Evolutionary conservation across 139 green algal genomes (phyloP), one percentile per base, ranked within the genome.

Genomic region (Yamagishiella unicocca): DNA sequence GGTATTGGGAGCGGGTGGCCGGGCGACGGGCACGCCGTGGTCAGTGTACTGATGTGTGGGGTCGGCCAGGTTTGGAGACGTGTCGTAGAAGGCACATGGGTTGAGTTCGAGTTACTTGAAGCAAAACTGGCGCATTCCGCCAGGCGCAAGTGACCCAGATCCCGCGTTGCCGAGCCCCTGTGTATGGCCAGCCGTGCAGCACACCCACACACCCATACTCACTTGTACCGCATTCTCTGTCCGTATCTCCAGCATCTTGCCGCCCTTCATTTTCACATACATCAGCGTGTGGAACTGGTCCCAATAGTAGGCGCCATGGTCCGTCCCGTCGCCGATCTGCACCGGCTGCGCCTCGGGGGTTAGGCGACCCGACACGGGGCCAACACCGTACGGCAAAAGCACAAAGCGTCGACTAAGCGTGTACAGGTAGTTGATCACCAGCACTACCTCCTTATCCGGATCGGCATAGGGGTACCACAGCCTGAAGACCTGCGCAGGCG

Each of bases 381-480:
- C 29, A 3, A 72, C 17, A 33, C 45, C 68, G 4, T 22, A 10
- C 54, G 71, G 33, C 71, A 84, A 21, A 42, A 14, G 58, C 24
- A 87, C 83, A 31, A 58, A 88, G 50, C 81, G 74, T 27, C 83
- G 70, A 35, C 88, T 88, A 27, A 81, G 88, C 40, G 66, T 78
- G 40, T 68, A 64, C 73, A 89, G 73, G n/a, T 74, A 75, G 84
- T 91, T 90, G 55, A 93, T 74, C 25, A 80, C 66, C 12, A 91
- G 25, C 21, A 94, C 50, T 17, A 90, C 3, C 72, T 92, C 89
- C 71, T 71, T 50, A 21, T 54, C 46, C 0, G 86, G 61, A 70
- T 89, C 79, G 17, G 89, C 87, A n/a, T 94, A 94, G 24, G 91
- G 91, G 54, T 76, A 38, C 84, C 85, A 93, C 50, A 94, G 50